phyloP scores from a whole-genome alignment of 768 basidiomycete species.

The Myochromella boudieri region DNA sequence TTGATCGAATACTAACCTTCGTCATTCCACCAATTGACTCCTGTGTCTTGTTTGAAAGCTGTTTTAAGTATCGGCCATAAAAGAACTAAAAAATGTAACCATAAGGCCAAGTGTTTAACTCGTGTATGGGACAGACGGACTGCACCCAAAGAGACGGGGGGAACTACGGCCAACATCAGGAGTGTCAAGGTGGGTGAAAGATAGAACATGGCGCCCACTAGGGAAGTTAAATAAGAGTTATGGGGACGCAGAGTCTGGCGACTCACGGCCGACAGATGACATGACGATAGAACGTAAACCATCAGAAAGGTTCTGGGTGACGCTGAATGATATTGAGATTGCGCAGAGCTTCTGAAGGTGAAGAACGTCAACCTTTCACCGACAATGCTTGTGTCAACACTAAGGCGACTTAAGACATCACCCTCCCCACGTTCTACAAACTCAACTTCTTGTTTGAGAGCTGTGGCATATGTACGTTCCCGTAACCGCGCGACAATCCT shows the following conservation, averaged over 20 bases:
- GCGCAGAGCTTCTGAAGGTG: background rate
- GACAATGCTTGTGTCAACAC: conserved; percentile 89
- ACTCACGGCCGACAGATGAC: conserved; percentile 89
- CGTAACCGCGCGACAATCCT: conserved; percentile 88
- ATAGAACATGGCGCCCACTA: conserved; percentile 95
- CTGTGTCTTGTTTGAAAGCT: conserved; percentile 88
- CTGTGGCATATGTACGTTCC: conserved; percentile 79
- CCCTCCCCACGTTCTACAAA: conserved; percentile 92
- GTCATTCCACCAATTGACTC: conserved; percentile 97
- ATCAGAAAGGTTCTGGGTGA: conserved; percentile 80
- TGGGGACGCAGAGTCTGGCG: too few relatives aligned
- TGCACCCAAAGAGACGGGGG: conserved; percentile 83
- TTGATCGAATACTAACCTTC: conserved; percentile 44
- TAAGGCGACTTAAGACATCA: conserved; percentile 88
- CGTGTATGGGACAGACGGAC: conserved; percentile 31
- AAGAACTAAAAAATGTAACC: conserved; percentile 62
- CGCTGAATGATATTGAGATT: conserved; percentile 35
- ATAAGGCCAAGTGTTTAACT: background rate
- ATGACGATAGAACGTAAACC: conserved; percentile 85
- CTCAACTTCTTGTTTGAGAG: conserved; percentile 88
- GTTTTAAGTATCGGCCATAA: conserved; percentile 94
- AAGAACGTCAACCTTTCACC: conserved; percentile 71
- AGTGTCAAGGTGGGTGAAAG: conserved; percentile 85
- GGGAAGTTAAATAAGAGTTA: background rate
- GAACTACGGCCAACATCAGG: conserved; percentile 91